A percentile compares a stretch with the other conserved stretches of the same genome.
These are phyloP conservation scores for Tetrapisispora arboricola DNA, from an alignment of 805 yeast species.

Conservation along the genomic window DNA sequence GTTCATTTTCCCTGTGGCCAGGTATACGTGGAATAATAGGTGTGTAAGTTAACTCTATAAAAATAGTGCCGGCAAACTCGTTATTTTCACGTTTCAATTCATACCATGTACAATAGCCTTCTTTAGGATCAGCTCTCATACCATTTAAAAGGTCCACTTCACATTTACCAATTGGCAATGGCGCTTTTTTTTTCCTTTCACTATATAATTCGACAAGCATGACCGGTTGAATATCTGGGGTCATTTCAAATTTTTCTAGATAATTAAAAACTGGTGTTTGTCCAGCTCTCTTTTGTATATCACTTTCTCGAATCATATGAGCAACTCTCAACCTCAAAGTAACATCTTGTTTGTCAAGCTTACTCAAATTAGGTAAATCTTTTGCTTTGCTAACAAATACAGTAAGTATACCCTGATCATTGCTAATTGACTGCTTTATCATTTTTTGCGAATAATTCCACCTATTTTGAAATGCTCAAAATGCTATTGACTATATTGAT, in stretches of 20 bases:
- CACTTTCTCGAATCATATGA: constrained; percentile 70
- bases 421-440: constrained; percentile 21
- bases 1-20: constrained; percentile 7
- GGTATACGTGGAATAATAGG: constrained; percentile 32
- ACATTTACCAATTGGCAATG: constrained; percentile 75
- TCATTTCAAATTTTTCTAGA: constrained; percentile 56
- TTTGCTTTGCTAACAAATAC: constrained; percentile 72
- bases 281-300: constrained; percentile 76
- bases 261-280: constrained; percentile 88
- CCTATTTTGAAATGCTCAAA: too few relatives aligned
- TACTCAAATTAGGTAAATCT: constrained; percentile 77
- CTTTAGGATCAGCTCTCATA: constrained; percentile 51
- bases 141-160: constrained; percentile 71
- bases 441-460: not conserved
- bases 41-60: constrained; percentile 84
- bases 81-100: constrained; percentile 48
- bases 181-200: constrained; percentile 79
- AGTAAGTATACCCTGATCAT: constrained; percentile 44
- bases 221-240: constrained; percentile 51
- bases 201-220: constrained; percentile 54
- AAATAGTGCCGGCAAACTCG: constrained; percentile 78
- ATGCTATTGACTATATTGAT: too few relatives aligned
- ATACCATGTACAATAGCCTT: constrained; percentile 84
- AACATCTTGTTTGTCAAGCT: constrained; percentile 88
- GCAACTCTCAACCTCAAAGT: constrained; percentile 76